phyloP scores from a whole-genome alignment of 2,329 filamentous ascomycete species.

The Nannizzia gypsea region DNA sequence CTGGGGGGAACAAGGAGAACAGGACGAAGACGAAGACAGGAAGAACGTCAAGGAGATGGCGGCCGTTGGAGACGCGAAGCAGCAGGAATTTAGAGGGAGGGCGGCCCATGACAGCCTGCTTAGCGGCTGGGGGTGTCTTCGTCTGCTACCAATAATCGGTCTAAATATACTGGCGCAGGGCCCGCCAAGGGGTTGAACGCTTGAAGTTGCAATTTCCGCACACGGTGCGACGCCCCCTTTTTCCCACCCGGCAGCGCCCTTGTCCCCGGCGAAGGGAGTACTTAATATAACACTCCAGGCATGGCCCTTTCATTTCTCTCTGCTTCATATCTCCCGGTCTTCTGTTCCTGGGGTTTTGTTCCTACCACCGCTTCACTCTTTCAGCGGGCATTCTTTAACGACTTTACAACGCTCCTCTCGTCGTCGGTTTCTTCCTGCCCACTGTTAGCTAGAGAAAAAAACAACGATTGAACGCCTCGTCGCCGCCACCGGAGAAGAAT shows the following conservation, averaged over 20 bases:
- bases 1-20: too few species aligned
- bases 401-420: neutral
- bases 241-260: neutral
- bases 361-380: conserved; percentile 40
- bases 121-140: neutral
- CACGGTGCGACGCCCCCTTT: neutral
- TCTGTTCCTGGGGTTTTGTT: neutral
- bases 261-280: neutral
- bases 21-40: neutral
- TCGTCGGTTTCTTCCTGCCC: neutral
- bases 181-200: neutral
- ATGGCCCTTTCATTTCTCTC: conserved; percentile 5
- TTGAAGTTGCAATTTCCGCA: neutral
- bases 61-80: too few species aligned
- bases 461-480: too few species aligned
- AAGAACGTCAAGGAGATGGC: neutral
- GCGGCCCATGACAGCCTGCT: neutral
- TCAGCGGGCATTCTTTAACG: conserved; percentile 68
- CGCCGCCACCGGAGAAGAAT: neutral
- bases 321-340: conserved; percentile 6
- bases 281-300: neutral
- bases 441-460: too few species aligned
- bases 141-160: neutral
- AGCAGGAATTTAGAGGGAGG: neutral
- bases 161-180: neutral